These are phyloP conservation scores for Hygrocybe punicea DNA, from an alignment of 768 basidiomycete genomes.

Conservation along the genomic window DNA sequence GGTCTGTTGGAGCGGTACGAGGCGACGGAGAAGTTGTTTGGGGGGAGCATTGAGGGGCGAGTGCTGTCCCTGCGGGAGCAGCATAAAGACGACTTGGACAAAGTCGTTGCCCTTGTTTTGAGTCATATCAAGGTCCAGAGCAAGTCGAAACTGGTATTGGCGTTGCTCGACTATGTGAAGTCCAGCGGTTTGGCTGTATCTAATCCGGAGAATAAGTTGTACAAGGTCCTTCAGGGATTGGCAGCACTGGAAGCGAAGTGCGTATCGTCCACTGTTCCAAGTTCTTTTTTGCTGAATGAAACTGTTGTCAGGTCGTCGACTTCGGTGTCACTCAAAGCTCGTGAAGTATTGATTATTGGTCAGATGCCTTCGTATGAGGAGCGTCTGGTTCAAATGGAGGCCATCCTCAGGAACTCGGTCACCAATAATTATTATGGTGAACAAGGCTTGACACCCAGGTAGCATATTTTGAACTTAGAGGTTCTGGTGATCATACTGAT, in stretches of 20 bases:
- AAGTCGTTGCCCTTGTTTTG: constrained; percentile 79
- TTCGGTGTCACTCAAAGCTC: constrained; percentile 87
- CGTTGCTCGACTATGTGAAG: constrained; percentile 89
- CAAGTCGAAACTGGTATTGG: constrained; percentile 85
- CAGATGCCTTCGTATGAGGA: constrained; percentile 98
- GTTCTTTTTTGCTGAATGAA: constrained; percentile 1
- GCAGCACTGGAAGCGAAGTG: constrained; percentile 88
- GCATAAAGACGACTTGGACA: constrained; percentile 88
- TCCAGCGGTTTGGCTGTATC: constrained; percentile 70
- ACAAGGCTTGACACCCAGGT: constrained; percentile 61
- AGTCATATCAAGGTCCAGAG: constrained; percentile 94
- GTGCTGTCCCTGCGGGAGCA: constrained; percentile 88
- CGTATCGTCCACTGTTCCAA: constrained; percentile 22
- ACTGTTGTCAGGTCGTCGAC: constrained; percentile 67
- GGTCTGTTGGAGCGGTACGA: constrained; percentile 74
- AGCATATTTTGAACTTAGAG: constrained; percentile 11
- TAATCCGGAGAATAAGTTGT: constrained; percentile 67
- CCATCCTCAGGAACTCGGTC: constrained; percentile 84
- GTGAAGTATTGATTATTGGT: constrained; percentile 93
- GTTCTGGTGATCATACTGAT: constrained; percentile 11
- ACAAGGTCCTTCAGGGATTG: constrained; percentile 73
- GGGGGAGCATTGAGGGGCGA: constrained; percentile 89
- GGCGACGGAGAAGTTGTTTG: constrained; percentile 87
- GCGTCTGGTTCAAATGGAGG: constrained; percentile 89
- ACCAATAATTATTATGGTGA: constrained; percentile 89